These are phyloP conservation scores for Agrostemma githago DNA, from an alignment of 148 eudicot genomes.

Conservation along the genomic window DNA sequence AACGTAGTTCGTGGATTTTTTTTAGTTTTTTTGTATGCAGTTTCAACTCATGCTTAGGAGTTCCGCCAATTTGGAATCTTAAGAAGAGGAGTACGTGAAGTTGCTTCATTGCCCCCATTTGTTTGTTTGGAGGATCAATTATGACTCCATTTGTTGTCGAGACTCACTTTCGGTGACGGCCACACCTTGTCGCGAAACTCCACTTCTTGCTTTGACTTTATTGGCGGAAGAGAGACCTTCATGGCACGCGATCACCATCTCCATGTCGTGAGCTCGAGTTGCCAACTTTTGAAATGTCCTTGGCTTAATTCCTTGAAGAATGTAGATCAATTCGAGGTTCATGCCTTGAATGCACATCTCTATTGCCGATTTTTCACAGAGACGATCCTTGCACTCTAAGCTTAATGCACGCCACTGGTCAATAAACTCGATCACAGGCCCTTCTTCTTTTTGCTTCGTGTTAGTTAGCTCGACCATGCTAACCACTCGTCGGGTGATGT, in stretches of 20 bases:
- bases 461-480: not conserved
- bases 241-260: not conserved
- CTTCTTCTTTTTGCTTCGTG: not conserved
- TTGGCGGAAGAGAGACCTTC: too few relatives aligned
- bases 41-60: too few relatives aligned
- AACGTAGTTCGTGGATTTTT: too few relatives aligned
- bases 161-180: too few relatives aligned
- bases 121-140: too few relatives aligned
- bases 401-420: not conserved
- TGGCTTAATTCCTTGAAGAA: not conserved
- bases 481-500: not conserved
- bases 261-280: not conserved
- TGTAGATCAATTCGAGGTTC: not conserved
- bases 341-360: slow-evolving; percentile 1
- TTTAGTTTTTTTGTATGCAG: too few relatives aligned
- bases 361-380: not conserved
- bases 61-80: too few relatives aligned
- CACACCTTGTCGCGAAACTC: too few relatives aligned
- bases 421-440: not conserved
- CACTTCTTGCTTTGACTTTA: too few relatives aligned
- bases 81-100: too few relatives aligned
- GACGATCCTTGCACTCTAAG: not conserved
- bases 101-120: too few relatives aligned
- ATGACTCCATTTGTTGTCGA: too few relatives aligned
- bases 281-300: not conserved